Conservation (phyloP, 2,329 filamentous ascomycete genomes). For the Pseudogymnoascus sp. region DNA sequence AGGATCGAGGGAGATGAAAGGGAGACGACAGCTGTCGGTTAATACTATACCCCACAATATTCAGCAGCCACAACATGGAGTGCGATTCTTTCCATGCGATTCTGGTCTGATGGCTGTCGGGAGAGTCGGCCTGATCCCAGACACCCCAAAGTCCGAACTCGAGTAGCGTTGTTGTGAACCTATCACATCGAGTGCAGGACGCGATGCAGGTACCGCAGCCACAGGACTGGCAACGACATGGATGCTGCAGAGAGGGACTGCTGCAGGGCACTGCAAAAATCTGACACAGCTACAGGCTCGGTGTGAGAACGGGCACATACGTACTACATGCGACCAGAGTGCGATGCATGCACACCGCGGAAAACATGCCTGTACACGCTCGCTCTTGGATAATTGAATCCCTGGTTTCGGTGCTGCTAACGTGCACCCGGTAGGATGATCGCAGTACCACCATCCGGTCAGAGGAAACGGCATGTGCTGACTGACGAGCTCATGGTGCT, state of each 20-base stretch:
- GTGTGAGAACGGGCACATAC: background rate
- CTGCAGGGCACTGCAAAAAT: background rate
- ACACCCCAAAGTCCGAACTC: background rate
- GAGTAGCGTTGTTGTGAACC: background rate
- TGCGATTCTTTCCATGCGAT: background rate
- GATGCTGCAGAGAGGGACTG: background rate
- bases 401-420: background rate
- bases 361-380: background rate
- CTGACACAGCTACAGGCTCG: background rate
- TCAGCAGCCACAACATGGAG: background rate
- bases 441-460: background rate
- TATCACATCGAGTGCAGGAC: background rate
- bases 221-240: slow-evolving; percentile 5
- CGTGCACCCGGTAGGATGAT: background rate
- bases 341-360: background rate
- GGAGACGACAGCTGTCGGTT: background rate
- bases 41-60: background rate
- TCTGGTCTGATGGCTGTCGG: background rate
- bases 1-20: background rate
- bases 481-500: background rate
- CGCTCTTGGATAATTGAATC: background rate
- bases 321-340: background rate
- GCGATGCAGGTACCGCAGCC: background rate
- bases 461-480: background rate
- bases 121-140: background rate